These are phyloP conservation scores for Xylariaceae sp. DNA, from an alignment of 2,329 filamentous ascomycete species.

Conservation along the genomic window DNA sequence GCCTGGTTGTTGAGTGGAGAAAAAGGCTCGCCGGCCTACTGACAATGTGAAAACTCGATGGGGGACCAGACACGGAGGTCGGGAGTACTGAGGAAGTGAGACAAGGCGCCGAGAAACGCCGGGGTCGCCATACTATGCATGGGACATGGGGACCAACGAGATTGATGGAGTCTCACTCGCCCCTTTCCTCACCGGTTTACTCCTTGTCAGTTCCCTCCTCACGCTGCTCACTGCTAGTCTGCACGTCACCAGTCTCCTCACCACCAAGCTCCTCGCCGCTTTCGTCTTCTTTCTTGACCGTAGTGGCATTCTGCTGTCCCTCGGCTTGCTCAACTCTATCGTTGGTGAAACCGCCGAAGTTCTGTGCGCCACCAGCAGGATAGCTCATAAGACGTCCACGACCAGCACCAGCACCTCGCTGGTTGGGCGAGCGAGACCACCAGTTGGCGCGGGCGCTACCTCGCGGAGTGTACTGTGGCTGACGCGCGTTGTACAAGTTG, in stretches of 20 bases:
- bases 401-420: no score
- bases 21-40: background rate
- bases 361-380: no score
- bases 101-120: no score
- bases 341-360: no score
- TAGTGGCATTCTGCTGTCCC: conserved; percentile 10
- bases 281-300: conserved; percentile 5
- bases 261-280: conserved; percentile 3
- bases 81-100: no score
- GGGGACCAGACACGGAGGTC: no score
- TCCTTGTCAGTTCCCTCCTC: no score
- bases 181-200: no score
- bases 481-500: conserved; percentile 16
- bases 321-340: background rate
- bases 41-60: background rate
- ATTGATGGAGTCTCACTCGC: no score
- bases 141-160: no score
- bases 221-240: background rate
- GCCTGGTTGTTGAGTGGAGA: background rate
- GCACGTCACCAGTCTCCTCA: conserved; percentile 10
- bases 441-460: conserved; percentile 2
- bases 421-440: background rate
- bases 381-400: no score
- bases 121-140: no score
- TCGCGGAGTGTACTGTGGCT: conserved; percentile 5